Base-by-base conservation (phyloP, 495 filamentous ascomycete species). In the Penicillium fimorum region DNA sequence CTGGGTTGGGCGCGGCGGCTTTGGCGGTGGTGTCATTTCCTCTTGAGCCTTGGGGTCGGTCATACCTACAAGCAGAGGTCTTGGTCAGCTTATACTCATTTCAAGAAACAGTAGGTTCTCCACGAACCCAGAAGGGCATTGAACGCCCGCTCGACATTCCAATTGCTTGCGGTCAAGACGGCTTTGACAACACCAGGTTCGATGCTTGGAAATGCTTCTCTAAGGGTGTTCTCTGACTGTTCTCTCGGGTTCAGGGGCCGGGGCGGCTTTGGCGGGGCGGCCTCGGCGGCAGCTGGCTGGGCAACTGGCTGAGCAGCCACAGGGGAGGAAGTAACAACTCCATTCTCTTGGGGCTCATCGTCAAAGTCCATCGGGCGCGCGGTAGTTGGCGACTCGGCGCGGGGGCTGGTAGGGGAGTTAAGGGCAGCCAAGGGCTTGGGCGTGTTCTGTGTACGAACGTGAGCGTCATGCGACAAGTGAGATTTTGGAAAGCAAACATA, bases 141-240 rank as follows among this genome's bases (percentile, higher is more conserved):
- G 76, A 97, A 97, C 38, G 94, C 94, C 12, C 91, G 89, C 67
- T 99, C 94, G 42, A 99, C 84, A 61, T 87, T 83, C 42, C 90
- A 94, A 59, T 87, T 82, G 69, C 93, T 96, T 9, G 94, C 94
- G 12, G 77, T 75, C 53, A 99, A 74, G 9, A 98, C 89, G 15
- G 94, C 94, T 71, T 87, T 95, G 64, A 97, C 82, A 18, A 99
- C 91, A 22, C 82, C 66, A 12, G 76, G 69, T 48, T 99, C 94
- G 59, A 97, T 86, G 50, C 74, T 77, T 2, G 94, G 94, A 66
- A 99, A 99, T 1, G 93, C 95, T 70, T 99, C 94, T 65, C 89
- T 90, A 32, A 98, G 82, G 22, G 90, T 97, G 61, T 84, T 85
- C 70, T 93, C 88, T 22, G 91, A 90, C 73, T 93, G 85, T 68